Conservation (phyloP, 2,329 filamentous ascomycete genomes). For the Penicillium polonicum region DNA sequence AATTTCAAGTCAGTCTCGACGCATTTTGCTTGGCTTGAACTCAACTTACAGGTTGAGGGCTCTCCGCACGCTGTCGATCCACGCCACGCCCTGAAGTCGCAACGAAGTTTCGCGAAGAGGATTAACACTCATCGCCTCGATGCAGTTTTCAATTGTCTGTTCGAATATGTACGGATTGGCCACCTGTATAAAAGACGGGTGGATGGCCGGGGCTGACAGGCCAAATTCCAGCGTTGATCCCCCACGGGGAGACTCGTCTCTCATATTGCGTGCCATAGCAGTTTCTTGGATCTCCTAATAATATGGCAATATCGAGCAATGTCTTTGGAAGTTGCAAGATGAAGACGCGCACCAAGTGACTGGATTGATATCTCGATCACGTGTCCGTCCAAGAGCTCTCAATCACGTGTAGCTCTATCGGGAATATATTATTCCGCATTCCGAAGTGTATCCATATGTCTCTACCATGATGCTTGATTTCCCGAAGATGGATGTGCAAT, state of each 20-base stretch:
- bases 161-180: conserved; percentile 79
- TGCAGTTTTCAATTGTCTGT: conserved; percentile 70
- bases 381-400: background rate
- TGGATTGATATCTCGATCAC: conserved; percentile 16
- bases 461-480: background rate
- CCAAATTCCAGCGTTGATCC: conserved; percentile 12
- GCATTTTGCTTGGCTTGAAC: conserved; percentile 3
- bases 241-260: conserved; percentile 15
- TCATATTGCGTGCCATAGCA: conserved; percentile 25
- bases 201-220: conserved; percentile 47
- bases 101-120: conserved; percentile 76
- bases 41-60: conserved; percentile 70
- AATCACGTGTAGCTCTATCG: background rate
- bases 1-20: conserved; percentile 7
- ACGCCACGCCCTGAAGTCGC: conserved; percentile 79
- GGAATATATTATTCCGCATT: background rate
- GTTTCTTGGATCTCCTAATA: background rate
- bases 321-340: conserved; percentile 3
- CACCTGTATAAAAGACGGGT: conserved; percentile 64
- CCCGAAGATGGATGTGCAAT: background rate
- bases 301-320: background rate
- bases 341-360: background rate
- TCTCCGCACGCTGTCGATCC: conserved; percentile 82
- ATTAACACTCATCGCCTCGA: conserved; percentile 68
- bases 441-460: conserved; percentile 3